phyloP scores from a whole-genome alignment of 192 early-diverging fungal genomes.

The Polychytrium aggregatum region DNA sequence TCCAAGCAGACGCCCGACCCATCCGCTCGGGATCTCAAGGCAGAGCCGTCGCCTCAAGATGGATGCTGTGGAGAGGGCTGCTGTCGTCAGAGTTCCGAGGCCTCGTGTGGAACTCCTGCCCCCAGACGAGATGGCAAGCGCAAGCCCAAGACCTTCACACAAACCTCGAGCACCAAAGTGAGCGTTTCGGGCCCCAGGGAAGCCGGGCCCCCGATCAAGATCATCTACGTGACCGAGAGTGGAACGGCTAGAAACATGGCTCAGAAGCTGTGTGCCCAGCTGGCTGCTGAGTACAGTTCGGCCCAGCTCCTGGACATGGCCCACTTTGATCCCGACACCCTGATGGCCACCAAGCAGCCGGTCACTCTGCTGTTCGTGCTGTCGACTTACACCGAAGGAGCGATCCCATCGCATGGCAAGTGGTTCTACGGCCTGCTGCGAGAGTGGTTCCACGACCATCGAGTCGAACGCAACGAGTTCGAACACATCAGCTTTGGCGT shows the following conservation, averaged over 20 bases:
- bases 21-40: too few relatives aligned
- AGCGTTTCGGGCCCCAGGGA: too few relatives aligned
- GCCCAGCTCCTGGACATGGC: conserved; percentile 42
- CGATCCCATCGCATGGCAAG: conserved; percentile 40
- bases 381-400: conserved; percentile 56
- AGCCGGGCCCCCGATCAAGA: too few relatives aligned
- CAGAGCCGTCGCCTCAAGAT: too few relatives aligned
- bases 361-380: conserved; percentile 57
- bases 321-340: conserved; percentile 53
- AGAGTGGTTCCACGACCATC: conserved; percentile 48
- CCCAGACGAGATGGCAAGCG: too few relatives aligned
- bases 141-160: too few relatives aligned
- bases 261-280: conserved; percentile 19
- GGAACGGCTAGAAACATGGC: conserved; percentile 43
- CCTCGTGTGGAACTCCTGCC: too few relatives aligned
- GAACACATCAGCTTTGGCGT: conserved; percentile 47
- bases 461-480: conserved; percentile 42
- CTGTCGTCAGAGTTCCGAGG: too few relatives aligned
- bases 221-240: conserved; percentile 45
- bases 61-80: too few relatives aligned
- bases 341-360: conserved; percentile 37
- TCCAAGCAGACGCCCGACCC: too few relatives aligned
- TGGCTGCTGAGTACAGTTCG: conserved; percentile 4
- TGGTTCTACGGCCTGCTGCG: conserved; percentile 59
- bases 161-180: too few relatives aligned